phyloP scores from a whole-genome alignment of 225 moss, liverwort and hornwort genomes.

The Physcomitrium patens region DNA sequence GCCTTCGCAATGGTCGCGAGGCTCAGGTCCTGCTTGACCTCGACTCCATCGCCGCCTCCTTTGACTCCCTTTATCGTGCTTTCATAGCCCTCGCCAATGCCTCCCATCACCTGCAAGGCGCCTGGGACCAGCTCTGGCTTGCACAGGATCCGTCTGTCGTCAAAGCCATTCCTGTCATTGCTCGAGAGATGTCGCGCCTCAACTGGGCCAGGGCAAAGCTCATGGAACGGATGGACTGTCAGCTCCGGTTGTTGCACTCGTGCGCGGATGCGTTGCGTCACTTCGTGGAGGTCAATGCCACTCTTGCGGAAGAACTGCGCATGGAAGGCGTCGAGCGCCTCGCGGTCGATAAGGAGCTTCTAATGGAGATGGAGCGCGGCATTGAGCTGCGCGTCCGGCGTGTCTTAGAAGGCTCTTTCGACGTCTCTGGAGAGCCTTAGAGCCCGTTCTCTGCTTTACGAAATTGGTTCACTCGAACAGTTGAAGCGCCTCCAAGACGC shows the following conservation, averaged over 20 bases:
- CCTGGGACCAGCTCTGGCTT: conserved; percentile 49
- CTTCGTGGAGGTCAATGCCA: conserved; percentile 44
- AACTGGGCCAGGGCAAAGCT: conserved; percentile 45
- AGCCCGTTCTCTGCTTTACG: background rate
- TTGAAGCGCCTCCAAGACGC: background rate
- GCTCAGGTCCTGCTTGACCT: conserved; percentile 46
- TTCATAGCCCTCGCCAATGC: conserved; percentile 38
- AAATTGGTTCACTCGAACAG: background rate
- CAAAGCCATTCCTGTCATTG: conserved; percentile 42
- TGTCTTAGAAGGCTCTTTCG: conserved; percentile 33
- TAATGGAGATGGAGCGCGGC: conserved; percentile 45
- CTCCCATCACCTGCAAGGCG: conserved; percentile 39
- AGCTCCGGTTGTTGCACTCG: conserved; percentile 36
- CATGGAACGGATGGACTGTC: conserved; percentile 36
- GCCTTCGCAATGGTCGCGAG: conserved; percentile 47
- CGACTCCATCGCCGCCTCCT: conserved; percentile 23
- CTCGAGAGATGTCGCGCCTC: conserved; percentile 46
- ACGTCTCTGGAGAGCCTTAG: conserved; percentile 11
- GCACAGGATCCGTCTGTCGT: conserved; percentile 44
- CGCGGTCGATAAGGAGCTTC: conserved; percentile 43
- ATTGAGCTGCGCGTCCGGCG: conserved; percentile 34
- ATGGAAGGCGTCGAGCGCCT: conserved; percentile 53
- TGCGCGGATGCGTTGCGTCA: conserved; percentile 32
- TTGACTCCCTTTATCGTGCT: conserved; percentile 38
- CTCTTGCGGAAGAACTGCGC: conserved; percentile 47